Evolutionary conservation across 2,329 filamentous ascomycete species (phyloP).

Genomic region (Fusarium lyarnte): DNA sequence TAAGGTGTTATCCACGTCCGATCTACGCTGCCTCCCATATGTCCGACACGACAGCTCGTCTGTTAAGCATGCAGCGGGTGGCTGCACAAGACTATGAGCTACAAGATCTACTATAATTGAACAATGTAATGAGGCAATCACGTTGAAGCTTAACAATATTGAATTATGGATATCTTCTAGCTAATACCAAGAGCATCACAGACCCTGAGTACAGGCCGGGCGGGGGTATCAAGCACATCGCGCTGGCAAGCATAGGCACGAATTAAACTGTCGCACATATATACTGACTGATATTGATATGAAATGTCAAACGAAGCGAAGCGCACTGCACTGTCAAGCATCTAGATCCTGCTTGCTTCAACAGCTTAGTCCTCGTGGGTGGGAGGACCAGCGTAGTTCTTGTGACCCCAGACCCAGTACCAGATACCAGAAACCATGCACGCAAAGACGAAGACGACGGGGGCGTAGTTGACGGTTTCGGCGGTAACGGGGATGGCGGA

Average conservation of each 20-base stretch:
- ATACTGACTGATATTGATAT: constrained; percentile 12
- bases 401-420: constrained; percentile 22
- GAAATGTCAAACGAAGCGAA: constrained; percentile 14
- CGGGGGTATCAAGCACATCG: constrained; percentile 28
- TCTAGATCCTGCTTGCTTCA: not conserved
- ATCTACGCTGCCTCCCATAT: not conserved
- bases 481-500: not conserved
- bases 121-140: not conserved
- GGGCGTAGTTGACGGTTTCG: constrained; percentile 11
- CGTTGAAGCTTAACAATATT: constrained; percentile 3
- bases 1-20: fast-evolving
- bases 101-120: not conserved
- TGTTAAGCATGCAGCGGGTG: not conserved
- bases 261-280: constrained; percentile 15
- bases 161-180: constrained; percentile 18
- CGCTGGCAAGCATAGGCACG: not conserved
- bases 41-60: not conserved
- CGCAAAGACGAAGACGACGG: constrained; percentile 14
- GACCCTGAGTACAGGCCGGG: not conserved
- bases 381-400: constrained; percentile 16
- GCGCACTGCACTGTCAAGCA: constrained; percentile 27
- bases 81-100: not conserved
- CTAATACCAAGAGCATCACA: not conserved
- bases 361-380: constrained; percentile 50
- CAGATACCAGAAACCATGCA: constrained; percentile 5